Conservation (phyloP, 164 flowering plant genomes). For the Umbilicus rupestris region DNA sequence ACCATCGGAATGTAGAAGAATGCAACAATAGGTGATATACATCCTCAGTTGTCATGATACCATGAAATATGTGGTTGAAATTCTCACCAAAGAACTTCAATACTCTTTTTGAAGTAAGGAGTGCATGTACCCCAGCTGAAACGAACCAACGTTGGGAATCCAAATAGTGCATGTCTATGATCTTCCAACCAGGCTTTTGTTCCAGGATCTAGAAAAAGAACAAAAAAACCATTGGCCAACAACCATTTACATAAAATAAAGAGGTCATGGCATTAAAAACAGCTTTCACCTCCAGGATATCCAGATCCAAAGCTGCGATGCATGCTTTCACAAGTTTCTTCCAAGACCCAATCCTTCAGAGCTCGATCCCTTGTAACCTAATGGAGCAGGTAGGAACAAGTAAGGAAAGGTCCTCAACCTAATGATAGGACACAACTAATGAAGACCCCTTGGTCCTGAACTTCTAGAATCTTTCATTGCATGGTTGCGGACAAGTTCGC, state of each 20-base stretch:
- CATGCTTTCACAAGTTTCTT: slow-evolving; percentile 72
- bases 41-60: neutral
- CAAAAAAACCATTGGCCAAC: neutral
- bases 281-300: slow-evolving; percentile 75
- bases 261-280: neutral
- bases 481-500: neutral
- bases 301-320: slow-evolving; percentile 86
- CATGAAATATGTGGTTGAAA: neutral
- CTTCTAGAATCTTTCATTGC: neutral
- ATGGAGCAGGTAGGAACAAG: neutral
- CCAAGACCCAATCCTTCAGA: slow-evolving; percentile 61
- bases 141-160: slow-evolving; percentile 85
- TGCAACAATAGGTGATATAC: neutral
- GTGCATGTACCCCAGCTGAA: slow-evolving; percentile 98
- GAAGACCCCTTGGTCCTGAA: too few species aligned
- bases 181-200: slow-evolving; percentile 81
- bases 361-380: slow-evolving; percentile 92
- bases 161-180: slow-evolving; percentile 74
- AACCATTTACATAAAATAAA: neutral
- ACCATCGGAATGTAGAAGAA: neutral
- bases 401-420: neutral
- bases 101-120: slow-evolving; percentile 48
- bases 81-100: slow-evolving; percentile 74
- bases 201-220: slow-evolving; percentile 47
- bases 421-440: neutral